Percentiles rank a stretch among this genome's conserved stretches.
phyloP scores from a whole-genome alignment of 345 rosid species.

The Bretschneidera sinensis region DNA sequence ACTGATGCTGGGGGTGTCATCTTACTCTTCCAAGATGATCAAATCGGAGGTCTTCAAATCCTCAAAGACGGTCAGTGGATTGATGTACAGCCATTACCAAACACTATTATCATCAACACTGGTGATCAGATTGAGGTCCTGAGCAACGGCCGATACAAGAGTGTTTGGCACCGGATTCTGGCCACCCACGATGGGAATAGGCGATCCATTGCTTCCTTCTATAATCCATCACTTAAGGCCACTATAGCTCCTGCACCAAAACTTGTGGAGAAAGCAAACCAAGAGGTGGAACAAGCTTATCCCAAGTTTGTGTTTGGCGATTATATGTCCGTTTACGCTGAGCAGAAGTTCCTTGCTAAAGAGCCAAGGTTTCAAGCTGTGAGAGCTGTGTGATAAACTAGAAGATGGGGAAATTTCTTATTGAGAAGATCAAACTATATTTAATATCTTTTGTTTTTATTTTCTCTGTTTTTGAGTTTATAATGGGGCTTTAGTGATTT shows the following conservation, averaged over 20 bases:
- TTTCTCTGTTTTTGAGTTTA: too few relatives aligned
- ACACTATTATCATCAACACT: conserved; percentile 71
- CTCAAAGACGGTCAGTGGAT: too few relatives aligned
- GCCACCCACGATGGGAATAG: conserved; percentile 50
- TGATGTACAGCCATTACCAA: conserved; percentile 71
- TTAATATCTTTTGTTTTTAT: background rate
- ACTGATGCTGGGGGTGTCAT: conserved; percentile 94
- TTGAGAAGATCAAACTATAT: too few relatives aligned
- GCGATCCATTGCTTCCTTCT: conserved; percentile 83
- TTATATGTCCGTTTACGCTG: conserved; percentile 73
- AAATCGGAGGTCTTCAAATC: conserved; percentile 75
- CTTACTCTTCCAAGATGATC: conserved; percentile 77
- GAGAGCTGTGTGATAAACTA: conserved; percentile 38
- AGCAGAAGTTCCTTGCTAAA: conserved; percentile 82
- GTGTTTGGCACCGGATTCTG: conserved; percentile 75
- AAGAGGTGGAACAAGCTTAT: conserved; percentile 32
- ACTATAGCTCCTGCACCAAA: conserved; percentile 65
- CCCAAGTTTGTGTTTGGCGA: conserved; percentile 89
- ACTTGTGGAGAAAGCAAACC: conserved; percentile 16
- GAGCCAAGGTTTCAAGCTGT: conserved; percentile 85
- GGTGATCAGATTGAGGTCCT: conserved; percentile 94
- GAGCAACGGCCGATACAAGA: conserved; percentile 84
- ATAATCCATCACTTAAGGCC: conserved; percentile 71
- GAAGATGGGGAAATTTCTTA: too few relatives aligned
- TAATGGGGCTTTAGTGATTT: too few relatives aligned